Base-by-base conservation (phyloP, 148 eudicot genomes). In the Cornus controversa region DNA sequence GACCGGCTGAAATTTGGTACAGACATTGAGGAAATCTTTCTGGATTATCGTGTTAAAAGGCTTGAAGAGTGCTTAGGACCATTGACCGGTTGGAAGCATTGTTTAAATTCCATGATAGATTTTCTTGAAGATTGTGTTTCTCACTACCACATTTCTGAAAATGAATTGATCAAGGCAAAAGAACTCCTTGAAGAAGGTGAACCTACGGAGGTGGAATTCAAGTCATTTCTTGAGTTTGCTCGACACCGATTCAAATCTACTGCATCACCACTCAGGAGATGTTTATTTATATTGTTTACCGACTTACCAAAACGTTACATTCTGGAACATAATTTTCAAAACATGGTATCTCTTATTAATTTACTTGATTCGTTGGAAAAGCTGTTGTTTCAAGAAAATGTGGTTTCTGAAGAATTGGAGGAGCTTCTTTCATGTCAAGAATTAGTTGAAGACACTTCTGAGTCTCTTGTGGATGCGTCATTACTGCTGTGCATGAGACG, bases 111-210 rank as follows among this genome's bases (percentile, higher is more conserved):
- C 31, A 78, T 87, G 82, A 69, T 74, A 40, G 67, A 80, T 80
- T 77, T 89, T 60, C 90, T 89, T 8, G 87, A 89, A 70, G 70
- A 85, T 74, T 83, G 88, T 82, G 88, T 83, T 74, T 82, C 83
- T 18, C 78, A 82, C 24, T 80, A 87, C 70, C 50, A 76, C 18
- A 78, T 85, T 31, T 86, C n/a, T 36, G 58, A 83, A 37, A 81
- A 89, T 66, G 88, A 83, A 71, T 16, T 67, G 74, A 79, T 78
- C 37, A 70, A 27, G 10, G 7, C 13, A 34, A 66, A 62, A 78
- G 82, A 83, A 42, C 58, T 63, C 69, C 16, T 53, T 20, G 31
- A 16, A 22, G 54, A 80, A 67, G 58, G 69, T 16, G 76, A 8
- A 78, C 42, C 6, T 69, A 60, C 66, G 47, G 5, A 28, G 11